A percentile compares a stretch with the other conserved stretches of the same genome.
Conservation (phyloP, 768 basidiomycete species). For the Boletus pseudopeckii region DNA sequence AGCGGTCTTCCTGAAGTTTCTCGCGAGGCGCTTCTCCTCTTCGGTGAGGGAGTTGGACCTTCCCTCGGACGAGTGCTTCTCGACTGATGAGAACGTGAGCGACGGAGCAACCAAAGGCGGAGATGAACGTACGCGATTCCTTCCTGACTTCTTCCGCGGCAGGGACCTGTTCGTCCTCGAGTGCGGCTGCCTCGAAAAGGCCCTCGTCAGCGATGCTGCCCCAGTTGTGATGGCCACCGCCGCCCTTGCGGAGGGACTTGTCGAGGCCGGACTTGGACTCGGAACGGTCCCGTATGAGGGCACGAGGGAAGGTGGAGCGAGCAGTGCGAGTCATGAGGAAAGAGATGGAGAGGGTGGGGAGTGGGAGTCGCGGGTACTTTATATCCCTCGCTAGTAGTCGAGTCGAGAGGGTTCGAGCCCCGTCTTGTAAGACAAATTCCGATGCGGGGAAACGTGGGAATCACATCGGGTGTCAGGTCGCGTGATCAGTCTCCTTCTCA, state of each 20-base stretch:
- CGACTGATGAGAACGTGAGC: conserved; percentile 14
- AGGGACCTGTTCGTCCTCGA: conserved; percentile 54
- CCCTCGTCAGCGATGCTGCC: conserved; percentile 65
- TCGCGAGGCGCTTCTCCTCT: conserved; percentile 63
- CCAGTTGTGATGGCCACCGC: conserved; percentile 85
- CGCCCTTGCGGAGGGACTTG: conserved; percentile 70
- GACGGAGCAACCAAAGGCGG: neutral
- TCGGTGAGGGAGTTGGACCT: conserved; percentile 47
- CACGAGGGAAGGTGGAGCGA: conserved; percentile 68
- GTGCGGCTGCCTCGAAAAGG: conserved; percentile 54
- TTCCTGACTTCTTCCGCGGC: conserved; percentile 31
- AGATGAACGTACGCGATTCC: conserved; percentile 19
- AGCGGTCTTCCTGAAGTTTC: conserved; percentile 68
- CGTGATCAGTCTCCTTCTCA: conserved; percentile 1
- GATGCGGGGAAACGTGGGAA: conserved; percentile 32
- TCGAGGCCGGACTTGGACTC: conserved; percentile 75
- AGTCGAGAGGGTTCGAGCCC: neutral
- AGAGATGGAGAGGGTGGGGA: neutral
- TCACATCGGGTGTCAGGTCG: neutral
- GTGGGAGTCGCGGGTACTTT: conserved; percentile 4
- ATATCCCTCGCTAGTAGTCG: conserved; percentile 17
- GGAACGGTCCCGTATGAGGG: conserved; percentile 73
- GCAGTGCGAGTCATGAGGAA: conserved; percentile 74
- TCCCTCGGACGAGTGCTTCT: conserved; percentile 34
- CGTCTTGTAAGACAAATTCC: no score